Evolutionary conservation across 2,329 filamentous ascomycete species (phyloP).

Genomic region (Phyllosticta paracitricarpa): DNA sequence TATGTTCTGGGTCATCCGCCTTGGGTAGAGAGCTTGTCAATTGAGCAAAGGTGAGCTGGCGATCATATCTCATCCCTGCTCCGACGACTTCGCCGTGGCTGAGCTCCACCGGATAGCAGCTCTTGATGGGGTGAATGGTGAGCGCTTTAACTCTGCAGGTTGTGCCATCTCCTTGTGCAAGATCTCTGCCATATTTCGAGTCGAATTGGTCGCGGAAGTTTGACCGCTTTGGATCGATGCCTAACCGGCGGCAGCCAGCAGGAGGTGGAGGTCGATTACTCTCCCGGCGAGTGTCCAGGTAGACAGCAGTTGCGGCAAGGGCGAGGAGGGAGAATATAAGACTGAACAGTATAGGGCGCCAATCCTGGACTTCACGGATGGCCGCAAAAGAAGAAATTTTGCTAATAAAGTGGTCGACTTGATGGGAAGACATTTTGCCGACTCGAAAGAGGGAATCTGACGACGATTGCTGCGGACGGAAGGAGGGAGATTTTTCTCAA

Average conservation of each 20-base stretch:
- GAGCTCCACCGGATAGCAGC: constrained; percentile 68
- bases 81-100: constrained; percentile 52
- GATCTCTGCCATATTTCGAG: constrained; percentile 32
- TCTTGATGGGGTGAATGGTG: constrained; percentile 75
- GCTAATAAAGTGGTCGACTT: background rate
- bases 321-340: background rate
- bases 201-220: constrained; percentile 50
- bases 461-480: background rate
- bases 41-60: constrained; percentile 75
- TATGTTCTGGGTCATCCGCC: constrained; percentile 9
- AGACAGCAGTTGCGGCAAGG: background rate
- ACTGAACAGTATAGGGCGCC: background rate
- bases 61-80: constrained; percentile 66
- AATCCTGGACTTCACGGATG: constrained; percentile 15
- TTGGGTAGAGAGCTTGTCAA: constrained; percentile 36
- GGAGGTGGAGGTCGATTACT: constrained; percentile 15
- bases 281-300: constrained; percentile 1
- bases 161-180: constrained; percentile 2
- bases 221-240: constrained; percentile 34
- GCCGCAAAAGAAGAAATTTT: constrained; percentile 6
- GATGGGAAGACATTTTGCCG: background rate
- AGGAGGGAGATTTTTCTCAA: background rate
- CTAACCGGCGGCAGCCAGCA: constrained; percentile 43
- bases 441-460: background rate
- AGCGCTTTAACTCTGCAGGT: constrained; percentile 52